Evolutionary conservation across 176 grass and related monocot species (phyloP).

Genomic region (Carex pumila): DNA sequence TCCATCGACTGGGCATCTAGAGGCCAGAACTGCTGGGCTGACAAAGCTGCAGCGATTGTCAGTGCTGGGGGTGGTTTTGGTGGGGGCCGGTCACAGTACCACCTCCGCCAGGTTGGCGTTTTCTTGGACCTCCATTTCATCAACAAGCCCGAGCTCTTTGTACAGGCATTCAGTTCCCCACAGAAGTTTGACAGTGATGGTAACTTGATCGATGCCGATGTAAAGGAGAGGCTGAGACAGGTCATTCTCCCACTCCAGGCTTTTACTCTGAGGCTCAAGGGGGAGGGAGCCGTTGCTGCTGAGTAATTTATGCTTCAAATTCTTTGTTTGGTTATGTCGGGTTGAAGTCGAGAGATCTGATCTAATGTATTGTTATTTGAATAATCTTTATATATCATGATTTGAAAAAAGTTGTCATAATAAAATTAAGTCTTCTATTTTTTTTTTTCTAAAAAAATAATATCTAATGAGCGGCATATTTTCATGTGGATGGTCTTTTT

Average conservation of each 20-base stretch:
- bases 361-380: neutral
- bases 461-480: neutral
- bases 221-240: constrained; percentile 39
- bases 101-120: constrained; percentile 67
- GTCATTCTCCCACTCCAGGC: constrained; percentile 45
- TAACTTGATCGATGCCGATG: constrained; percentile 45
- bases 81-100: constrained; percentile 53
- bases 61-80: constrained; percentile 59
- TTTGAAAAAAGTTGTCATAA: neutral
- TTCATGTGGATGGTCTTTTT: neutral
- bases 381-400: neutral
- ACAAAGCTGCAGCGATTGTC: constrained; percentile 54
- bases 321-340: neutral
- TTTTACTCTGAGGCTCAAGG: constrained; percentile 47
- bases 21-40: constrained; percentile 43
- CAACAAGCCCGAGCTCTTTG: constrained; percentile 64
- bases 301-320: neutral
- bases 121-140: constrained; percentile 79
- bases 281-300: neutral
- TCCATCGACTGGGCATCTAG: constrained; percentile 82
- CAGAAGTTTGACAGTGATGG: constrained; percentile 58
- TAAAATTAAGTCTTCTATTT: neutral
- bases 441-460: neutral
- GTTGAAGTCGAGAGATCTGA: neutral
- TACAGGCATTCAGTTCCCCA: constrained; percentile 23